Evolutionary conservation across 495 filamentous ascomycete genomes (phyloP), one percentile per base, ranked within the genome.

Genomic region (Cudoniella acicularis): DNA sequence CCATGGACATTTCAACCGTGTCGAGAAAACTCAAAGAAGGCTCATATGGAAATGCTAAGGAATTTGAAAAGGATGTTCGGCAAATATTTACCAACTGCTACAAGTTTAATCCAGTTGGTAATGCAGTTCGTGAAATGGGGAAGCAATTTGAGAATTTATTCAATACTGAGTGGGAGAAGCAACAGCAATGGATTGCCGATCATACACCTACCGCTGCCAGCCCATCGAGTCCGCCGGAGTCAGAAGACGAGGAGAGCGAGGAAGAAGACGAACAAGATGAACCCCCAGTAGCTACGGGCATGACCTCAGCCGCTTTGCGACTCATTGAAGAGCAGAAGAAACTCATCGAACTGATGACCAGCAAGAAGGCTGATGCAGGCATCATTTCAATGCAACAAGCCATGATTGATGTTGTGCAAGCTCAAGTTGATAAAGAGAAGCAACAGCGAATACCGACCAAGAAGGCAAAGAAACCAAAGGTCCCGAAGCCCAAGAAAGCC

Each of bases 1-100:
- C 94, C 1, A 98, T 98, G 94, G 94, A 98, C 65, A 75, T 98
- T 22, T 74, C 78, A 2, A 97, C 91, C 10, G 84, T 95, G 63
- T 73, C 78, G 53, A 73, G 76, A 50, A 96, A 96, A 71, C 78
- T 96, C 20, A 83, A 84, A 54, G 77, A 81, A 6, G 91, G 91
- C n/a, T 83, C 89, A 51, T 98, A 97, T 67, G 81, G 86, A 63
- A 90, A 79, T 52, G 81, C 86, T 3, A 89, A 89, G 70, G 94
- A 98, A 36, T 90, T 98, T 62, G 87, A 96, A 62, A 73, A 73
- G 41, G 93, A 98, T 68, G 81, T 96, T 47, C 81, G 81, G 20
- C 80, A 89, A 47, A 93, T 98, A 58, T 85, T 98, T 67, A 80
- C 83, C 56, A 98, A 98, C 69, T 96, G 93, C 70, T 90, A 82